Conservation (phyloP, 2,329 filamentous ascomycete genomes). For the Apiospora aurea region DNA sequence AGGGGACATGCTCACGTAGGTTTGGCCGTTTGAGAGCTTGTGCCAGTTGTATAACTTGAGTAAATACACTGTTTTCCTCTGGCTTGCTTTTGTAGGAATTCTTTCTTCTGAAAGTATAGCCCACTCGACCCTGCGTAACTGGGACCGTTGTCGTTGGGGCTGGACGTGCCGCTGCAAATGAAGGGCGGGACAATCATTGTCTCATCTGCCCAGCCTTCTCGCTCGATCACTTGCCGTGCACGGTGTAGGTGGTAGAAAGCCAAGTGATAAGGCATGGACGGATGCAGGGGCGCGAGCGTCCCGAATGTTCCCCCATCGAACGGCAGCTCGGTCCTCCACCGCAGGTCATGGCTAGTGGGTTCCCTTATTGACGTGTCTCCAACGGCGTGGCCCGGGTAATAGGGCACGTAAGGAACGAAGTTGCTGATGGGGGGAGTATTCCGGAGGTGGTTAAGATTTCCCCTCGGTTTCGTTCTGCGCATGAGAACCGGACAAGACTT, state of each 20-base stretch:
- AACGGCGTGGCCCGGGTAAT: not conserved
- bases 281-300: not conserved
- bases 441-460: not conserved
- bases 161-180: not conserved
- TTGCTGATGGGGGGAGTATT: not conserved
- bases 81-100: not conserved
- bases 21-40: too few species aligned
- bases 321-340: not conserved
- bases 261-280: not conserved
- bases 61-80: too few species aligned
- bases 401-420: not conserved
- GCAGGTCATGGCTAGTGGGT: too few species aligned
- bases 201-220: not conserved
- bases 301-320: not conserved
- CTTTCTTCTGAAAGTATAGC: slow-evolving; percentile 28
- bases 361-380: too few species aligned
- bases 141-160: not conserved
- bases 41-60: too few species aligned
- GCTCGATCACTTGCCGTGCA: not conserved
- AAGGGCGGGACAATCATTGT: not conserved
- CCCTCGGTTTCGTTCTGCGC: not conserved
- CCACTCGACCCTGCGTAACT: not conserved
- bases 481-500: not conserved
- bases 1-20: too few species aligned
- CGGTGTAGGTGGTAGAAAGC: not conserved